phyloP scores from a whole-genome alignment of 768 basidiomycete genomes.

The Clavulina sp. region DNA sequence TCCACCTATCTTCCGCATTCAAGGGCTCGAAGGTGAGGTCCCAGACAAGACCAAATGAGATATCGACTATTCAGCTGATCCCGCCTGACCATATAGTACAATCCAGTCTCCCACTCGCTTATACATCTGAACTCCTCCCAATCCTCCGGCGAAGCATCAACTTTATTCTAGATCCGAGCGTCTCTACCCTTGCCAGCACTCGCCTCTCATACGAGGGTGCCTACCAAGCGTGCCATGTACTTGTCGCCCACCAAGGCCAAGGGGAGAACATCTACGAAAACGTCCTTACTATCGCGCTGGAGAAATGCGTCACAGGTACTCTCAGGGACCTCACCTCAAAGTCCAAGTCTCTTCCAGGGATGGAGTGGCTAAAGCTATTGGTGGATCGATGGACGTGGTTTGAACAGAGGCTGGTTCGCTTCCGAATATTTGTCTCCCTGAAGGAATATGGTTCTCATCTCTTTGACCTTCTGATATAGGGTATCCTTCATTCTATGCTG shows the following conservation, averaged over 20 bases:
- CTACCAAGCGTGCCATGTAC: slow-evolving; percentile 14
- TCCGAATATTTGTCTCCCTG: background rate
- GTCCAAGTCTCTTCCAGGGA: slow-evolving; percentile 14
- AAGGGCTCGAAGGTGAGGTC: no score
- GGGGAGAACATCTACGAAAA: slow-evolving; percentile 41
- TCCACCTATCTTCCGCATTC: no score
- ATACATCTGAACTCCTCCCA: no score
- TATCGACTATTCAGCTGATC: no score
- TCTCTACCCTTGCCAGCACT: no score
- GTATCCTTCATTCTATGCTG: slow-evolving; percentile 41
- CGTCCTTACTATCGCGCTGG: slow-evolving; percentile 39
- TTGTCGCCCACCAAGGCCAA: slow-evolving; percentile 20
- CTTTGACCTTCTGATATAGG: slow-evolving; percentile 19
- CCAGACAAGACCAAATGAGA: no score
- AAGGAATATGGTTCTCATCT: background rate
- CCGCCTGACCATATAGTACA: no score
- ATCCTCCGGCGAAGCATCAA: no score
- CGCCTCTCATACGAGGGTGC: slow-evolving; percentile 11
- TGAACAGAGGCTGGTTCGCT: slow-evolving; percentile 42
- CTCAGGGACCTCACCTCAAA: slow-evolving; percentile 7
- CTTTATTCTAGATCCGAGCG: no score
- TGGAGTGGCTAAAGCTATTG: slow-evolving; percentile 43
- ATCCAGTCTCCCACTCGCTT: no score
- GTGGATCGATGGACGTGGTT: slow-evolving; percentile 45
- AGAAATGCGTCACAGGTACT: slow-evolving; percentile 30